Percentiles rank a stretch among this genome's conserved stretches.
Conservation (phyloP, 1,139 yeast species). For the Candida sojae region DNA sequence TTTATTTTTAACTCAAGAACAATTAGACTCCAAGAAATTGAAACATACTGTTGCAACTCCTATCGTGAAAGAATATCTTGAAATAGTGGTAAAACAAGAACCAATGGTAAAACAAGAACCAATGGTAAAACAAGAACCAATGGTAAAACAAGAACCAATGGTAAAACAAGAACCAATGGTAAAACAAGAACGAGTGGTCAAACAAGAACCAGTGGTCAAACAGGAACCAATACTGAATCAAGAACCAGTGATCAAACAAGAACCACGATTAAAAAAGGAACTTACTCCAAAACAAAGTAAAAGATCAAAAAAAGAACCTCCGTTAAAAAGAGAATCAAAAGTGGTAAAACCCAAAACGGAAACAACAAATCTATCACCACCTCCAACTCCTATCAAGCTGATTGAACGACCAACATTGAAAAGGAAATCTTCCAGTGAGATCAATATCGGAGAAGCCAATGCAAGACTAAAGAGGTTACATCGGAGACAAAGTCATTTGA, state of each 20-base stretch:
- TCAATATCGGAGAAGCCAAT: neutral
- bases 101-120: slow-evolving; percentile 6
- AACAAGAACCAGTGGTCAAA: slow-evolving; percentile 10
- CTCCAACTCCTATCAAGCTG: slow-evolving; percentile 21
- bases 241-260: neutral
- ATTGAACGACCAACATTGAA: slow-evolving; percentile 18
- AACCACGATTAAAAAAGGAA: neutral
- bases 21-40: slow-evolving; percentile 46
- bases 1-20: slow-evolving; percentile 58
- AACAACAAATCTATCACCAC: slow-evolving; percentile 19
- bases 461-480: slow-evolving; percentile 17
- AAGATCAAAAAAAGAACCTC: slow-evolving; percentile 9
- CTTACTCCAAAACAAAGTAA: slow-evolving; percentile 12
- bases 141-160: slow-evolving; percentile 1
- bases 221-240: slow-evolving; percentile 10
- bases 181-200: slow-evolving; percentile 9
- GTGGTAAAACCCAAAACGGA: neutral
- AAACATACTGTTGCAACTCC: slow-evolving; percentile 17
- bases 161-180: slow-evolving; percentile 4
- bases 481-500: slow-evolving; percentile 25
- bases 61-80: neutral
- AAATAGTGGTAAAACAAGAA: slow-evolving; percentile 2
- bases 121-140: slow-evolving; percentile 12
- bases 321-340: slow-evolving; percentile 8
- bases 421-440: slow-evolving; percentile 15